These are phyloP conservation scores for Wallacemonas sp. DNA, from an alignment of 208 protist genomes.

Conservation along the genomic window DNA sequence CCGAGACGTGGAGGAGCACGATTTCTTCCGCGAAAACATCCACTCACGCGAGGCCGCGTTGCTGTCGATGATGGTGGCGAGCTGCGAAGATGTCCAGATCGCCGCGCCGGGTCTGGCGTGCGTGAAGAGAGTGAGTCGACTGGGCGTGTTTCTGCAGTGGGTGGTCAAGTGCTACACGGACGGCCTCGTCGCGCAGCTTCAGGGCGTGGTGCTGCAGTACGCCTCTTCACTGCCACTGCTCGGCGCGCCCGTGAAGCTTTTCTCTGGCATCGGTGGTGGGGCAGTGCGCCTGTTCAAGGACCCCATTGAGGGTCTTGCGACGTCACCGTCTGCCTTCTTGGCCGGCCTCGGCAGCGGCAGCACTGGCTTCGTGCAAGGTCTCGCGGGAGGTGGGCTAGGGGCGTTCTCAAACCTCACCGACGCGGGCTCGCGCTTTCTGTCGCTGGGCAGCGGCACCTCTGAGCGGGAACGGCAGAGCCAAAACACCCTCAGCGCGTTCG, in stretches of 20 bases:
- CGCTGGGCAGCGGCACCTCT: conserved; percentile 50
- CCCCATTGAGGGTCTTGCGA: conserved; percentile 71
- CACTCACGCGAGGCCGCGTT: conserved; percentile 66
- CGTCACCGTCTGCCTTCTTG: conserved; percentile 74
- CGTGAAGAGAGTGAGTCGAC: conserved; percentile 49
- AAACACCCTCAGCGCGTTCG: conserved; percentile 60
- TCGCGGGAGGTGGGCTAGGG: conserved; percentile 74
- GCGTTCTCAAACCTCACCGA: conserved; percentile 84
- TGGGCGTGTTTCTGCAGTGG: conserved; percentile 73
- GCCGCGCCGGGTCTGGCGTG: conserved; percentile 69
- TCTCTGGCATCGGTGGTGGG: conserved; percentile 72
- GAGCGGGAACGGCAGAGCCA: conserved; percentile 54
- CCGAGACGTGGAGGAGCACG: conserved; percentile 65
- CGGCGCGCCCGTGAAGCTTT: conserved; percentile 79
- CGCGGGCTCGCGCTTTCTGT: conserved; percentile 68
- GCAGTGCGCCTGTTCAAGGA: conserved; percentile 84
- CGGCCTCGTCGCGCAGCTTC: conserved; percentile 57
- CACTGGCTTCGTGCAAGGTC: conserved; percentile 57
- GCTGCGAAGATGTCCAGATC: conserved; percentile 79
- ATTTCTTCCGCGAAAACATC: conserved; percentile 84
- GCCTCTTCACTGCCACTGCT: conserved; percentile 86
- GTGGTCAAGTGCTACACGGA: conserved; percentile 73
- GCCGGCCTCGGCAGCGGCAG: conserved; percentile 73
- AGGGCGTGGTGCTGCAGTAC: conserved; percentile 83
- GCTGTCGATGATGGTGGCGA: conserved; percentile 81